phyloP scores from a whole-genome alignment of 495 filamentous ascomycete species.

The Beverwykella pulmonaria region DNA sequence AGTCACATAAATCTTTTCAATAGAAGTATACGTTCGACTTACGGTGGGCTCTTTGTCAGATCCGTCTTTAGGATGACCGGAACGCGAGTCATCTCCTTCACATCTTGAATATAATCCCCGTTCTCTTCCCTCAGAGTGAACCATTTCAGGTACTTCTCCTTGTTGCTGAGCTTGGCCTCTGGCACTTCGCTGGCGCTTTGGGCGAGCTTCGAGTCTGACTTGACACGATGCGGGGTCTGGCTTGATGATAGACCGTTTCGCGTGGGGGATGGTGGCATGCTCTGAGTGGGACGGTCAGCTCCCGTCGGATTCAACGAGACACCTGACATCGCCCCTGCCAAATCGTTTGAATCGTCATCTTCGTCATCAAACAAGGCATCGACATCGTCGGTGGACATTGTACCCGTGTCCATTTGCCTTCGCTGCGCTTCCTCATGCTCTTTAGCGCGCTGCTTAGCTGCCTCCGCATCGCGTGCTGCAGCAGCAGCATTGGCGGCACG shows the following conservation, averaged over 20 bases:
- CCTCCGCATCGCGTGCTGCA: conserved; percentile 76
- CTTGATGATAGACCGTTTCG: conserved; percentile 68
- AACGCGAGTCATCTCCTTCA: conserved; percentile 94
- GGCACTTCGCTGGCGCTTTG: conserved; percentile 66
- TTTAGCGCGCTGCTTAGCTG: conserved; percentile 72
- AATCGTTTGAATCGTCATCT: conserved; percentile 74
- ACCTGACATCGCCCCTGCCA: conserved; percentile 80
- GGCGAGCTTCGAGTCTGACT: conserved; percentile 88
- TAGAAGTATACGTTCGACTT: conserved; percentile 53
- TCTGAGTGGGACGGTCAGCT: conserved; percentile 80
- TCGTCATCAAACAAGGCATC: conserved; percentile 94
- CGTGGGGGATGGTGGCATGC: conserved; percentile 89
- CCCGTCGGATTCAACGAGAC: conserved; percentile 71
- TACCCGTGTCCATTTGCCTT: conserved; percentile 89
- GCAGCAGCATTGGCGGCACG: conserved; percentile 72
- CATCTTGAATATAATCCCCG: conserved; percentile 96
- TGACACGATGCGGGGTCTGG: conserved; percentile 80
- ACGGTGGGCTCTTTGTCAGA: conserved; percentile 98
- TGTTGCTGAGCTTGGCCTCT: conserved; percentile 82
- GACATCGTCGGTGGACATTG: conserved; percentile 84
- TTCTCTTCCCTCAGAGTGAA: conserved; percentile 91
- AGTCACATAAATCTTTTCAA: conserved; percentile 16
- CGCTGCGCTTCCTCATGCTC: conserved; percentile 85
- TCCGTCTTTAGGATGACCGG: conserved; percentile 98
- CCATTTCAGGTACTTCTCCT: conserved; percentile 91